Percentiles rank a stretch among this genome's conserved stretches.
Conservation (phyloP, 2,329 filamentous ascomycete species). For the Zymoseptoria passerinii region DNA sequence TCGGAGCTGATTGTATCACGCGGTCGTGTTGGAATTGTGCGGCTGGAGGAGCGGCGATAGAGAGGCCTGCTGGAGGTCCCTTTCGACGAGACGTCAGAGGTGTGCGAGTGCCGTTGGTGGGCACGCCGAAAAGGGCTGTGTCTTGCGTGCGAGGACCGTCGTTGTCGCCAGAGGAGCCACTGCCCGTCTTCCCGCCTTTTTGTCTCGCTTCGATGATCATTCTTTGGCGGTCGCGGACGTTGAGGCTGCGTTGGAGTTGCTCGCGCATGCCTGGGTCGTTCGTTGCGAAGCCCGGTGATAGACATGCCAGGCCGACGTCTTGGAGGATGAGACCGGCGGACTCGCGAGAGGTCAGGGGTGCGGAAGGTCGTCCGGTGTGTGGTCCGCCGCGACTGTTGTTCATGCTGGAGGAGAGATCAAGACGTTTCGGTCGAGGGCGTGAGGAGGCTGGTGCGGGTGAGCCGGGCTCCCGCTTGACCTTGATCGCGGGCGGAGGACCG, state of each 20-base stretch:
- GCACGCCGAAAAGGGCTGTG: slow-evolving; percentile 36
- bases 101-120: slow-evolving; percentile 47
- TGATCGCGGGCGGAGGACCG: slow-evolving; percentile 61
- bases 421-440: slow-evolving; percentile 65
- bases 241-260: slow-evolving; percentile 87
- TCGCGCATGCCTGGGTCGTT: slow-evolving; percentile 96
- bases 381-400: slow-evolving; percentile 33
- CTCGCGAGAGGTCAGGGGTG: slow-evolving; percentile 67
- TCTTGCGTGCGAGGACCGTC: slow-evolving; percentile 30
- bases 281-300: slow-evolving; percentile 92
- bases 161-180: slow-evolving; percentile 18
- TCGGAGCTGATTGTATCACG: slow-evolving; percentile 90
- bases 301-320: slow-evolving; percentile 84
- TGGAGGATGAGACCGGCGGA: slow-evolving; percentile 67
- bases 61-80: slow-evolving; percentile 75
- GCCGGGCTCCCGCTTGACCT: slow-evolving; percentile 91
- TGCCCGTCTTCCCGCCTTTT: slow-evolving; percentile 62
- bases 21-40: slow-evolving; percentile 88
- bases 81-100: slow-evolving; percentile 66
- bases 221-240: slow-evolving; percentile 85
- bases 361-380: slow-evolving; percentile 51
- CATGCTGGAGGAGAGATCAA: slow-evolving; percentile 59
- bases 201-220: slow-evolving; percentile 92
- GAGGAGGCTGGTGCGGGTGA: slow-evolving; percentile 71
- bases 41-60: slow-evolving; percentile 89